Evolutionary conservation across 1,284 basidiomycete species (phyloP).

Genomic region (Clitocybe nebularis): DNA sequence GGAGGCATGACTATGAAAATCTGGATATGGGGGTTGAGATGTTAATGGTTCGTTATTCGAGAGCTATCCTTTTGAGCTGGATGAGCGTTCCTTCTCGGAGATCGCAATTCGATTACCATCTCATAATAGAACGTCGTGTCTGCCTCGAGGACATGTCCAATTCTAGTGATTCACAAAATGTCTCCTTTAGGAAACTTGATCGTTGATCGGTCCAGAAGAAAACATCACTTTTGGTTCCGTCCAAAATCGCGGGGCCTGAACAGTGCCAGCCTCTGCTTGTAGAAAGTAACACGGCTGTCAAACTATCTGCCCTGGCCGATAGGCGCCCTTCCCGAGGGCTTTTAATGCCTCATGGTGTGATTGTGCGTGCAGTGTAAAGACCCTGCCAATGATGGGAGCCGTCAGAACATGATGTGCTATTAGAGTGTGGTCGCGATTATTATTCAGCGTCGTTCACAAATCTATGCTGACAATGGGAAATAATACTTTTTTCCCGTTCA

Average conservation of each 20-base stretch:
- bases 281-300: background rate
- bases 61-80: slow-evolving; percentile 32
- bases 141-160: slow-evolving; percentile 32
- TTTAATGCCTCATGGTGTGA: too few species aligned
- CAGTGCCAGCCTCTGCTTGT: background rate
- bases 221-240: slow-evolving; percentile 11
- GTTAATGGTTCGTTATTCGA: background rate
- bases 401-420: background rate
- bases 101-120: slow-evolving; percentile 24
- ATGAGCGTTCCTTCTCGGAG: slow-evolving; percentile 16
- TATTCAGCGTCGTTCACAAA: too few species aligned
- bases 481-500: too few species aligned
- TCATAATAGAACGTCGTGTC: slow-evolving; percentile 25
- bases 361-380: too few species aligned
- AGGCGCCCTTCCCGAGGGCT: too few species aligned
- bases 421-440: too few species aligned
- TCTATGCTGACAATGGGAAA: too few species aligned
- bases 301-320: background rate
- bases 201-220: slow-evolving; percentile 1
- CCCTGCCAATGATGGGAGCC: too few species aligned
- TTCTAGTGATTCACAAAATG: slow-evolving; percentile 12
- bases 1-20: slow-evolving; percentile 9
- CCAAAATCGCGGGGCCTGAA: slow-evolving; percentile 3
- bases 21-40: background rate
- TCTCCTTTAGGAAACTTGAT: slow-evolving; percentile 2